Percentiles rank a stretch among this genome's conserved stretches.
Evolutionary conservation across 208 protist species (phyloP).

Genomic region (Polymyxa betae): DNA sequence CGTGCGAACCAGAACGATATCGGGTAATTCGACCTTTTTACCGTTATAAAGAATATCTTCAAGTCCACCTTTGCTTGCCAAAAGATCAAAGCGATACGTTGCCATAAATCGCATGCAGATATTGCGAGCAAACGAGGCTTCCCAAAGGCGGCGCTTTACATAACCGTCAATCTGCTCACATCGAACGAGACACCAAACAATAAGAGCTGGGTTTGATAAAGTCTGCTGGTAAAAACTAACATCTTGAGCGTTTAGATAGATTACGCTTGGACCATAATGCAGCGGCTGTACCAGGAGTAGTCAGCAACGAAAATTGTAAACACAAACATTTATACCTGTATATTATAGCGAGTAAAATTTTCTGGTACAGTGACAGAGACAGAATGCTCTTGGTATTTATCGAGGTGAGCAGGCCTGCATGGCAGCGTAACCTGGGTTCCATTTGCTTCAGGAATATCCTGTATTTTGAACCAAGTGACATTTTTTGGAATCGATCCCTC

Average conservation of each 20-base stretch:
- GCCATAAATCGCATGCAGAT: not conserved
- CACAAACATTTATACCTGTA: not conserved
- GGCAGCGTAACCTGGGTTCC: not conserved
- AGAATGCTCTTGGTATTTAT: not conserved
- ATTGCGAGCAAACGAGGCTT: not conserved
- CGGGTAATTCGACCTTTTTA: not conserved
- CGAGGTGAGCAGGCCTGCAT: not conserved
- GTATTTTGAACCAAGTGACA: not conserved
- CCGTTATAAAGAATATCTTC: not conserved
- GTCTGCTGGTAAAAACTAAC: not conserved
- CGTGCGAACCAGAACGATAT: not conserved
- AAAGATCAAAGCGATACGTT: not conserved
- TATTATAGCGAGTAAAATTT: not conserved
- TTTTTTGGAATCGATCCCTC: not conserved
- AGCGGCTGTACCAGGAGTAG: not conserved
- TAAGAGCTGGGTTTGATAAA: not conserved
- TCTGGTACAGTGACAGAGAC: not conserved
- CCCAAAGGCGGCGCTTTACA: not conserved
- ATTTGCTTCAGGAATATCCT: not conserved
- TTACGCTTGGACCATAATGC: not conserved
- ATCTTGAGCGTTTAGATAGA: not conserved
- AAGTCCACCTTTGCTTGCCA: not conserved
- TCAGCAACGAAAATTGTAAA: not conserved
- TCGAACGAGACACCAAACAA: not conserved
- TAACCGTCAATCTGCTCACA: not conserved